Evolutionary conservation across 495 filamentous ascomycete genomes (phyloP).

Genomic region (Penicillium parvum): DNA sequence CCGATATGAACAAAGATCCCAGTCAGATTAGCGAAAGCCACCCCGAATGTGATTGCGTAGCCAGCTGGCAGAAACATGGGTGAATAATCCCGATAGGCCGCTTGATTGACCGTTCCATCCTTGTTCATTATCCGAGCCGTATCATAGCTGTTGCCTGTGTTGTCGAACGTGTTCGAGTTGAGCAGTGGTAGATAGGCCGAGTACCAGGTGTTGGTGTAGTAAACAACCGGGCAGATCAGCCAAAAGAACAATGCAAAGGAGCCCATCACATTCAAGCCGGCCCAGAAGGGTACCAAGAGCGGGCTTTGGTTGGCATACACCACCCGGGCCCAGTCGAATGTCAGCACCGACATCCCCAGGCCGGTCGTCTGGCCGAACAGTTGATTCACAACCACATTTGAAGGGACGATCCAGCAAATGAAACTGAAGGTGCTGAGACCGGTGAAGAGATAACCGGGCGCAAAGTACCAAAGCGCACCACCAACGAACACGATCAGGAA

Average conservation of each 20-base stretch:
- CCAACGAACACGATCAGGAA: slow-evolving; percentile 67
- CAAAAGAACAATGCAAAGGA: slow-evolving; percentile 86
- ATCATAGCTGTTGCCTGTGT: slow-evolving; percentile 40
- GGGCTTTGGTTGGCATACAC: slow-evolving; percentile 83
- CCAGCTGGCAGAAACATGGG: slow-evolving; percentile 46
- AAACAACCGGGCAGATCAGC: slow-evolving; percentile 73
- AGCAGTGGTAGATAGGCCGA: slow-evolving; percentile 46
- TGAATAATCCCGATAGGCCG: slow-evolving; percentile 42
- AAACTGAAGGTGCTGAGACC: slow-evolving; percentile 88
- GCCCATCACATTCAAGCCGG: slow-evolving; percentile 80
- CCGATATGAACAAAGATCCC: slow-evolving; percentile 62
- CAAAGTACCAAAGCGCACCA: slow-evolving; percentile 73
- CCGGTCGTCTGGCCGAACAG: slow-evolving; percentile 63
- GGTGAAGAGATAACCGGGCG: slow-evolving; percentile 79
- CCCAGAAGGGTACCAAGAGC: slow-evolving; percentile 85
- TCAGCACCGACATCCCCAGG: slow-evolving; percentile 76
- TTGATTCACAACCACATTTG: slow-evolving; percentile 64
- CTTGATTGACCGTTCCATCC: slow-evolving; percentile 36
- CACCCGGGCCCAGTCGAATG: slow-evolving; percentile 92
- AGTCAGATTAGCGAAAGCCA: slow-evolving; percentile 67
- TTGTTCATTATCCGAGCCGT: slow-evolving; percentile 39
- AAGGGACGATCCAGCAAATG: slow-evolving; percentile 83
- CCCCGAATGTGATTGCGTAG: slow-evolving; percentile 55
- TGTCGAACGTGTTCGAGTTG: slow-evolving; percentile 46
- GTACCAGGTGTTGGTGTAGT: slow-evolving; percentile 67